Percentiles rank a stretch among this genome's conserved stretches.
Evolutionary conservation across 495 filamentous ascomycete species (phyloP).

Genomic region (Jackrogersella multiformis): DNA sequence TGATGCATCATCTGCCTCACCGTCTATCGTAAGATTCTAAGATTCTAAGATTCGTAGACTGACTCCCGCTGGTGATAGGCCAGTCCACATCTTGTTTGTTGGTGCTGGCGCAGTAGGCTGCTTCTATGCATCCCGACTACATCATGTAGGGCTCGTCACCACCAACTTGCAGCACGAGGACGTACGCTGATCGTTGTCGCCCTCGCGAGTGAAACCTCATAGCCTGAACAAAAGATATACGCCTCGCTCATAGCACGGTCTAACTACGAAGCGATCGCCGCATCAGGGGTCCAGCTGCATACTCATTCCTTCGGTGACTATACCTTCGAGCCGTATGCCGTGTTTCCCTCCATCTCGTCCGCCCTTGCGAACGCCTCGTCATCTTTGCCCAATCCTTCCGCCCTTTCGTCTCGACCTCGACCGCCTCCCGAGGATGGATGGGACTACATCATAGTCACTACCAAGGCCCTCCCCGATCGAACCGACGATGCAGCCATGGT

Average conservation of each 20-base stretch:
- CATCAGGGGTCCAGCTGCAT: constrained; percentile 57
- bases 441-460: constrained; percentile 69
- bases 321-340: constrained; percentile 58
- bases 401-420: not conserved
- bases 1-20: not conserved
- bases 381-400: constrained; percentile 10
- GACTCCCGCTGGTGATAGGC: constrained; percentile 37
- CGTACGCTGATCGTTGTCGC: constrained; percentile 17
- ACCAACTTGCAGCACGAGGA: not conserved
- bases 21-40: constrained; percentile 5
- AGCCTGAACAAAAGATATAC: constrained; percentile 54
- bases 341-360: constrained; percentile 55
- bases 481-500: constrained; percentile 57
- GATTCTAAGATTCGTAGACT: not conserved
- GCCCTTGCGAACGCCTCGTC: constrained; percentile 37
- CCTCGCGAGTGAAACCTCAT: constrained; percentile 1
- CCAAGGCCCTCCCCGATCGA: constrained; percentile 66
- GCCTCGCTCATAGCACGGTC: constrained; percentile 64
- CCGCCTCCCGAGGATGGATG: constrained; percentile 48
- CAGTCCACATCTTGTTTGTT: constrained; percentile 63
- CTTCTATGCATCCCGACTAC: constrained; percentile 66
- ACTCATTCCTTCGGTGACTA: constrained; percentile 65
- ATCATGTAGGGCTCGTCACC: constrained; percentile 51
- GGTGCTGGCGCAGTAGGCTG: constrained; percentile 68
- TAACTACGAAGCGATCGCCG: constrained; percentile 61